Conservation (phyloP, 2,329 filamentous ascomycete species). For the Sporothrix phasma region DNA sequence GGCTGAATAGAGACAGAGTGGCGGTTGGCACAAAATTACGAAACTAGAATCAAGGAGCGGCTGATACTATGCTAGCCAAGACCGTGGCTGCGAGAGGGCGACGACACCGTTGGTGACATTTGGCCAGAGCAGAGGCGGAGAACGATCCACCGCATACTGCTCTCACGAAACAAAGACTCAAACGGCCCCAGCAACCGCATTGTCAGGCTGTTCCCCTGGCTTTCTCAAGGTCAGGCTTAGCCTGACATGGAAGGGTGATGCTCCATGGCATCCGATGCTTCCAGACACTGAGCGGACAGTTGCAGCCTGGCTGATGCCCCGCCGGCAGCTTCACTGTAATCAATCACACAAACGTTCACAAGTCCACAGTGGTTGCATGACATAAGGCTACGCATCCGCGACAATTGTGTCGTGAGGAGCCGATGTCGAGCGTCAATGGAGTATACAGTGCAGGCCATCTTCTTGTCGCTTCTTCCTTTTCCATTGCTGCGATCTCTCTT, state of each 20-base stretch:
- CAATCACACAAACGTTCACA: background rate
- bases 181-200: too few species aligned
- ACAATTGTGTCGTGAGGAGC: background rate
- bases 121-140: too few species aligned
- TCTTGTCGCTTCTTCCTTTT: background rate
- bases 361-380: background rate
- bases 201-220: too few species aligned
- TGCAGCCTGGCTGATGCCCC: background rate
- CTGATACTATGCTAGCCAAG: background rate
- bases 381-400: background rate
- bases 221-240: too few species aligned
- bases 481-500: too few species aligned
- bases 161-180: too few species aligned
- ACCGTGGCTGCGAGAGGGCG: background rate
- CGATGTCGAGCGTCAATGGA: background rate
- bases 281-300: background rate
- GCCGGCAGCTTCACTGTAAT: too few species aligned
- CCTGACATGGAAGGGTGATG: too few species aligned
- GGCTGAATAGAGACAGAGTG: too few species aligned
- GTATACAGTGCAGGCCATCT: background rate
- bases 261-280: background rate
- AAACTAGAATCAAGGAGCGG: background rate
- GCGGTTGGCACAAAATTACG: background rate
- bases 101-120: background rate
- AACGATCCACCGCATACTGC: too few species aligned